phyloP scores from a whole-genome alignment of 2,329 filamentous ascomycete species.

The Xylariaceae sp. region DNA sequence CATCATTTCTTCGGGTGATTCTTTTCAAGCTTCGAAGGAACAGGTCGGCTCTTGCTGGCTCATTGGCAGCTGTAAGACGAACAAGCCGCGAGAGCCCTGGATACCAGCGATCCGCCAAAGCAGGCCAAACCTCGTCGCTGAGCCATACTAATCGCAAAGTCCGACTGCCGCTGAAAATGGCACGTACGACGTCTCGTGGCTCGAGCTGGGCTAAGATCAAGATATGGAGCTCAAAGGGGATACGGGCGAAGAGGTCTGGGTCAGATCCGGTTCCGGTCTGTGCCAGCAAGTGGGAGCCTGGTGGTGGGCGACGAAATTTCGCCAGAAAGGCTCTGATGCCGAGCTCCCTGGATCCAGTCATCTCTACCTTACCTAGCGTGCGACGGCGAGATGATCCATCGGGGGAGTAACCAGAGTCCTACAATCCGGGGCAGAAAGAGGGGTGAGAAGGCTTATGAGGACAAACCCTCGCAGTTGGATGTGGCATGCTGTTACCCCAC shows the following conservation, averaged over 20 bases:
- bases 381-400: too few species aligned
- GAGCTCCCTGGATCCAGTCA: not conserved
- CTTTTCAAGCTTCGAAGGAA: constrained; percentile 24
- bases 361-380: too few species aligned
- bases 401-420: not conserved
- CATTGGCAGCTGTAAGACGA: constrained; percentile 12
- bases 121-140: constrained; percentile 30
- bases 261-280: not conserved
- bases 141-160: constrained; percentile 26
- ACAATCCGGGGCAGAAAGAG: too few species aligned
- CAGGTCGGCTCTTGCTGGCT: constrained; percentile 16
- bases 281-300: constrained; percentile 1
- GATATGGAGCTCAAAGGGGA: constrained; percentile 31
- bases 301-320: constrained; percentile 11
- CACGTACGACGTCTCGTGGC: constrained; percentile 25
- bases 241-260: constrained; percentile 24
- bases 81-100: constrained; percentile 27
- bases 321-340: constrained; percentile 16
- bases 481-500: too few species aligned
- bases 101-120: constrained; percentile 28
- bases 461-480: too few species aligned
- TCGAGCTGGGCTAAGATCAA: constrained; percentile 26
- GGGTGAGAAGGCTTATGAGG: too few species aligned
- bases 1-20: constrained; percentile 21
- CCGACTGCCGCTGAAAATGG: constrained; percentile 22